Evolutionary conservation across 164 flowering plant genomes (phyloP), one percentile per base, ranked within the genome.

Genomic region (Aristolochia californica): DNA sequence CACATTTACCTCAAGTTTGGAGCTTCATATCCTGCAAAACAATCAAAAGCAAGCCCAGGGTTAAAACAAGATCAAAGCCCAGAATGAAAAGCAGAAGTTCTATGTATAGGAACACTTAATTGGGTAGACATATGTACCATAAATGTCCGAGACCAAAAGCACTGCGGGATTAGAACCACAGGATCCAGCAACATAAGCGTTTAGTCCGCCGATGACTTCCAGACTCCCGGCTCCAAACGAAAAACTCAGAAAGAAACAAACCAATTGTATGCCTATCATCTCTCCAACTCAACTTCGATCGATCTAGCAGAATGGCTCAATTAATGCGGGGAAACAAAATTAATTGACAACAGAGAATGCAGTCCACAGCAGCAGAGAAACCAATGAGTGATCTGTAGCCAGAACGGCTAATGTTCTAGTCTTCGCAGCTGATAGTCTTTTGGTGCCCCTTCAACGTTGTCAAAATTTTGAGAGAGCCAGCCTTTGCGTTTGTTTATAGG

Each of bases 151-250:
- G 21, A 24, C 17, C 5, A 51, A 27, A 23, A 51, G 12, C 43
- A 84, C 59, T 11, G 82, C 83, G 23, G 38, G 66, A 27, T 79
- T 80, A 71, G 89, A 80, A 57, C 68, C 64, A 12, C 75, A 25
- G 28, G 83, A 56, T n/a, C 89, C 88, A 55, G 80, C 18, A 57
- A 81, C 60, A 43, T 89, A 89, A 45, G 80, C 53, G 15, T 66
- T 75, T 63, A 85, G 72, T 52, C 86, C 87, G 53, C 75, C 97
- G 23, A 86, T 30, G 27, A 75, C 49, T 52, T 78, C 73, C 4
- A 84, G 79, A 27, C 53, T 62, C 8, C 97, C 97, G 4, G 22
- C 59, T 21, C 89, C 88, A 34, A 60, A 16, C 53, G 23, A 61
- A 4, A 86, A 71, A 70, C 66, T 70, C 43, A 81, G 67, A 2